A percentile compares a stretch with the other conserved stretches of the same genome.
These are phyloP conservation scores for Tephrocybe sp. DNA, from an alignment of 768 basidiomycete genomes.

Conservation along the genomic window DNA sequence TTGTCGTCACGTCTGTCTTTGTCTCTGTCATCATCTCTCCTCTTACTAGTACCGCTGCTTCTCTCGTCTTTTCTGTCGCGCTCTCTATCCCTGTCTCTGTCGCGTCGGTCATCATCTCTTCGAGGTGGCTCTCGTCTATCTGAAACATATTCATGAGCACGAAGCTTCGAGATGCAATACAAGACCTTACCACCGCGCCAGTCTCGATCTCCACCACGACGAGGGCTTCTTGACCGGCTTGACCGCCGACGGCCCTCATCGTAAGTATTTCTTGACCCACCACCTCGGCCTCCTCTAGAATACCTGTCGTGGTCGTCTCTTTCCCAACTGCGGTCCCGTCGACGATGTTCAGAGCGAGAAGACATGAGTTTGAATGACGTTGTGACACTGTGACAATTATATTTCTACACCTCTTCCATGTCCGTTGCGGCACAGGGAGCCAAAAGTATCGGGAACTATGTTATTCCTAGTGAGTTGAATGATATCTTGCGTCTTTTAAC, in stretches of 20 bases:
- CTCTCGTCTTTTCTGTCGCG: constrained; percentile 35
- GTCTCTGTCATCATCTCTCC: constrained; percentile 20
- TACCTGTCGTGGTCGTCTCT: constrained; percentile 52
- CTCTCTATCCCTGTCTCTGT: constrained; percentile 31
- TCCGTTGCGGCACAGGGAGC: not conserved
- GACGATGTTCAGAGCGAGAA: constrained; percentile 52
- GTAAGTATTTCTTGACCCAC: constrained; percentile 35
- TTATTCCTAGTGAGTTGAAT: not conserved
- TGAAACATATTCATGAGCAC: constrained; percentile 7
- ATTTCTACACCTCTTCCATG: constrained; percentile 7
- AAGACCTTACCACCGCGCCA: constrained; percentile 27
- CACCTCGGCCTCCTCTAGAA: constrained; percentile 34
- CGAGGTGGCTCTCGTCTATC: constrained; percentile 41
- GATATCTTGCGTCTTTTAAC: not conserved
- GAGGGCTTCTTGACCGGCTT: constrained; percentile 52
- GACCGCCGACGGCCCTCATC: constrained; percentile 46
- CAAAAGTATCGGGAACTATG: not conserved
- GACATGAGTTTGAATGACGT: constrained; percentile 42
- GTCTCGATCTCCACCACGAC: constrained; percentile 39
- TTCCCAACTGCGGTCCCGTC: constrained; percentile 68
- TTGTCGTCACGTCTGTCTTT: constrained; percentile 17
- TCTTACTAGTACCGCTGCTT: constrained; percentile 25
- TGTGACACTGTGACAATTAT: constrained; percentile 16
- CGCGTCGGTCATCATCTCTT: constrained; percentile 39
- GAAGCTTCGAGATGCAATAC: not conserved